phyloP scores from a whole-genome alignment of 2,329 filamentous ascomycete species.

The Aspergillus pseudoterreus region DNA sequence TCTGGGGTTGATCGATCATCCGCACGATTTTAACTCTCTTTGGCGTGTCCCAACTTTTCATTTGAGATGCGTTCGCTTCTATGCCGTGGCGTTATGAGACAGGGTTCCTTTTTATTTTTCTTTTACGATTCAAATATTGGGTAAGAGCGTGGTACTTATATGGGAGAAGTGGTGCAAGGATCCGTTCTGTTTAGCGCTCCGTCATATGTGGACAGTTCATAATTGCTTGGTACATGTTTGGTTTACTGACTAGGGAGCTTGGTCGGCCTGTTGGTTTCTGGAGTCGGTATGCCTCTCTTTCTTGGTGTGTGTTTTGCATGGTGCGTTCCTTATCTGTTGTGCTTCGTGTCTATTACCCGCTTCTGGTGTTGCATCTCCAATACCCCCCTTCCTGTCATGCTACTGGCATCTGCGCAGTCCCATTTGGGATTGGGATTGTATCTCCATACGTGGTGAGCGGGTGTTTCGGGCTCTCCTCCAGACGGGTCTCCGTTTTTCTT shows the following conservation, averaged over 20 bases:
- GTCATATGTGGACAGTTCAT: slow-evolving; percentile 23
- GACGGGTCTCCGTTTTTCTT: slow-evolving; percentile 15
- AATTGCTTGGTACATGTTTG: slow-evolving; percentile 24
- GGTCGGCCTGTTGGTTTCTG: slow-evolving; percentile 28
- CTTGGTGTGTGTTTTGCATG: slow-evolving; percentile 17
- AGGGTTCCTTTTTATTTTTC: slow-evolving; percentile 14
- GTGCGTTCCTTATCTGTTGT: slow-evolving; percentile 8
- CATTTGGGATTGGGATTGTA: slow-evolving; percentile 4
- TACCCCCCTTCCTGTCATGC: slow-evolving; percentile 2
- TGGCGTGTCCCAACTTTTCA: slow-evolving; percentile 6
- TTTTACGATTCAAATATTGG: slow-evolving; percentile 19
- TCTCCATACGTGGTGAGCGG: not conserved
- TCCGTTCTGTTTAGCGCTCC: slow-evolving; percentile 18
- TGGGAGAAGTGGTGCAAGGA: slow-evolving; percentile 20
- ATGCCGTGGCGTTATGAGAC: slow-evolving; percentile 26
- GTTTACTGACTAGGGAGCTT: slow-evolving; percentile 26
- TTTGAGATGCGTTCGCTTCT: slow-evolving; percentile 18
- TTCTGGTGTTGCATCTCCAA: slow-evolving; percentile 4
- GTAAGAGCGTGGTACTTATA: slow-evolving; percentile 33
- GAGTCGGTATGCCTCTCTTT: slow-evolving; percentile 25
- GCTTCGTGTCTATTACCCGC: slow-evolving; percentile 4
- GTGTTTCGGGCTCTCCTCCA: no score
- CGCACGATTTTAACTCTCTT: not conserved
- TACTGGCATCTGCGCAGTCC: slow-evolving; percentile 6
- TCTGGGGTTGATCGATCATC: slow-evolving; percentile 70